Evolutionary conservation across 768 basidiomycete genomes (phyloP).

Genomic region (Tylopilus vinaceipallidus): DNA sequence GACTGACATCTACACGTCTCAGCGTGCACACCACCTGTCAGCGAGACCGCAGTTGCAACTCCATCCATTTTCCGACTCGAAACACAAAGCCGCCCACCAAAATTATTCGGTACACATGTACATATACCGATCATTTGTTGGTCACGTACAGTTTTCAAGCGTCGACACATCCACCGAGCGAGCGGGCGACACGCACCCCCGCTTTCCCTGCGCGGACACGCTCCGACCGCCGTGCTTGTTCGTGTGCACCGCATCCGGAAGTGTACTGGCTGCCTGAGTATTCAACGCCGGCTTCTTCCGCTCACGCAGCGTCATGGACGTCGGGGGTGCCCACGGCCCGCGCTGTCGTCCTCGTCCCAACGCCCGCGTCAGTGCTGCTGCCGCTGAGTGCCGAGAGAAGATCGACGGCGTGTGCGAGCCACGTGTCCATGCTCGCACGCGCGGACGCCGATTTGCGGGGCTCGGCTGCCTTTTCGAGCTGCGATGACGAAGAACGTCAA

Average conservation of each 20-base stretch:
- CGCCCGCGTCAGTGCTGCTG: neutral
- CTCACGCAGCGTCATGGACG: conserved; percentile 50
- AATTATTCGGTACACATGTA: too few species aligned
- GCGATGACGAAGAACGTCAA: neutral
- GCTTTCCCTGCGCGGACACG: conserved; percentile 1
- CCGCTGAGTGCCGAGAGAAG: conserved; percentile 12
- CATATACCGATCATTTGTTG: too few species aligned
- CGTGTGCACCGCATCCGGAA: neutral
- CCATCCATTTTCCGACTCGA: too few species aligned
- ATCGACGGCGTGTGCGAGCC: conserved; percentile 55
- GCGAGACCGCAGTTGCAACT: too few species aligned
- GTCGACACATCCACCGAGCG: too few species aligned
- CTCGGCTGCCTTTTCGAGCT: conserved; percentile 69
- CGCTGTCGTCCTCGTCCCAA: neutral
- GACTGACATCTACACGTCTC: too few species aligned
- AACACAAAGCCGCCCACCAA: too few species aligned
- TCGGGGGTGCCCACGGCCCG: conserved; percentile 34
- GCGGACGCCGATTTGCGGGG: conserved; percentile 48
- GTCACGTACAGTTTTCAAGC: too few species aligned
- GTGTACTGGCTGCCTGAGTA: neutral
- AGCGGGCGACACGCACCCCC: too few species aligned
- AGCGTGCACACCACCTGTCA: too few species aligned
- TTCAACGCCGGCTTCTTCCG: conserved; percentile 32
- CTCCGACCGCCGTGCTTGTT: neutral
- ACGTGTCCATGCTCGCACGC: conserved; percentile 39